Evolutionary conservation across 2,329 filamentous ascomycete genomes (phyloP), one percentile per base, ranked within the genome.

Genomic region (Mycocentrospora acerina): DNA sequence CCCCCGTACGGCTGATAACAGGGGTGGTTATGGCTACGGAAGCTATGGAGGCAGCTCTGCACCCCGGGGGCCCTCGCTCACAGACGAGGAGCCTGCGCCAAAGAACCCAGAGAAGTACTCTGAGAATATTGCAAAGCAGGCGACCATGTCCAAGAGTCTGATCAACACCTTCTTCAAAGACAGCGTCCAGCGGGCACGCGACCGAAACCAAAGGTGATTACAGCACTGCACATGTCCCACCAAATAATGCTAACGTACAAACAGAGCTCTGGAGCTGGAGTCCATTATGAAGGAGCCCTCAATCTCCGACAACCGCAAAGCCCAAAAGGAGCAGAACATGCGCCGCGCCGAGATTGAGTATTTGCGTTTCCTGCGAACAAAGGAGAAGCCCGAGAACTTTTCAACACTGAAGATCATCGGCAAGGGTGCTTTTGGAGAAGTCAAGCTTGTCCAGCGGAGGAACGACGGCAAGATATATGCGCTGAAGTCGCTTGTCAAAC

Each of bases 381-480:
- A 89, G 69, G 90, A 97, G 67, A 86, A 85, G 69, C 90, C 91
- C 9, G 84, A 91, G 55, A 97, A 97, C 73, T 98, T 97, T 77
- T 82, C 83, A 50, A 97, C 91, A 1, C 79, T 97, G 70, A 97
- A 97, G 77, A 91, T 97, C 56, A 98, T 98, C 57, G 93, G 93
- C 63, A 98, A 98, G 77, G 93, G 93, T 70, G 93, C 93, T 11
- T 98, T 98, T 62, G 93, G 93, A 67, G 93, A 98, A 71, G 93
- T 98, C 59, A 95, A 95, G 73, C 79, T 98, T 46, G 93, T 98
- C 42, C 90, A 95, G 73, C 88, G 95, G 73, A 95, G 90, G 78
- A 83, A 88, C 36, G 93, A 97, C 61, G 89, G 88, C 70, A 95
- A 95, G 71, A 90, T 98, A 50, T 98, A 97, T 60, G 93, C 93